phyloP scores from a whole-genome alignment of 495 filamentous ascomycete genomes.

The Rhizodiscina lignyota region DNA sequence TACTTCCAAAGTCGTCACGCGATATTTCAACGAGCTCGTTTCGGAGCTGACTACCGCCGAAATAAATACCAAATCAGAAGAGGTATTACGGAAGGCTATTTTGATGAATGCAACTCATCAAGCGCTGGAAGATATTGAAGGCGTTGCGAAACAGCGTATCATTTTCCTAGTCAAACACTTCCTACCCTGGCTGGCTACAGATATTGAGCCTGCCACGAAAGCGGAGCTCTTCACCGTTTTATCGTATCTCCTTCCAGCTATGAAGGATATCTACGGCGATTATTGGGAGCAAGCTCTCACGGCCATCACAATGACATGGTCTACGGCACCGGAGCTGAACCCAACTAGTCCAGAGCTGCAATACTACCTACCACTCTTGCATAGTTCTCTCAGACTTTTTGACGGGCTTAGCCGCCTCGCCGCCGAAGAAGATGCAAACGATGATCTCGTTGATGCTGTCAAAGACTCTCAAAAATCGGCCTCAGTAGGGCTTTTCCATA shows the following conservation, averaged over 20 bases:
- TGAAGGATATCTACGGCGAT: conserved; percentile 64
- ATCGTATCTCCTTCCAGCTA: conserved; percentile 44
- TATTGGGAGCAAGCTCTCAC: conserved; percentile 62
- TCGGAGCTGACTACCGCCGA: conserved; percentile 41
- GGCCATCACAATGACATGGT: conserved; percentile 26
- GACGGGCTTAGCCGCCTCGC: conserved; percentile 35
- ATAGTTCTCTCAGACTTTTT: conserved; percentile 59
- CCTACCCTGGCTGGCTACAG: conserved; percentile 49
- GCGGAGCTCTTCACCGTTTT: conserved; percentile 45
- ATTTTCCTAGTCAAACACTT: conserved; percentile 73
- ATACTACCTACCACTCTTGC: conserved; percentile 36
- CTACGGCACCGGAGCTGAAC: not conserved
- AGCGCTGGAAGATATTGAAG: conserved; percentile 24
- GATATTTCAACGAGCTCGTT: conserved; percentile 41
- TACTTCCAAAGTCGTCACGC: conserved; percentile 14
- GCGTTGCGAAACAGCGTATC: conserved; percentile 59
- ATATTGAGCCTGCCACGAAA: no score
- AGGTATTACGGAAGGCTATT: conserved; percentile 35
- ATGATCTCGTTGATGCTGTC: conserved; percentile 68
- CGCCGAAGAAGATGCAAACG: conserved; percentile 44
- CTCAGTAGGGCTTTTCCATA: conserved; percentile 39
- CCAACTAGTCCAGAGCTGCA: not conserved
- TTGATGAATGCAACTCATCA: conserved; percentile 41
- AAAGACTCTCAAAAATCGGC: conserved; percentile 29
- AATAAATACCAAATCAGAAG: conserved; percentile 18